Conservation (phyloP, 2,329 filamentous ascomycete species). For the Aspergillus eucalypticola region DNA sequence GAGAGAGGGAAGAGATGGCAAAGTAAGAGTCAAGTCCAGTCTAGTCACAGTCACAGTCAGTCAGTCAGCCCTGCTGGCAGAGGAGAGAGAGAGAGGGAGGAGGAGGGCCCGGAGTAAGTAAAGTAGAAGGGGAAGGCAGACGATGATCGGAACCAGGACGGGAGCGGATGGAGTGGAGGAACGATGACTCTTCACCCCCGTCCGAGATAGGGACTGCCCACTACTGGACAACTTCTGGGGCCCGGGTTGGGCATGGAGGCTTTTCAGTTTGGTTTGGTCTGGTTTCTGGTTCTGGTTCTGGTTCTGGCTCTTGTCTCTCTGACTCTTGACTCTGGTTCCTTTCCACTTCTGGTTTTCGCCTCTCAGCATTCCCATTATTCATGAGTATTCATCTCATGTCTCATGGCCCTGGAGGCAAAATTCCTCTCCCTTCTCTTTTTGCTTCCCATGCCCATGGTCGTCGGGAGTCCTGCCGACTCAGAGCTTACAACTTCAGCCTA, state of each 20-base stretch:
- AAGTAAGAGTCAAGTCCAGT: neutral
- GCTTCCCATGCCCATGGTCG: neutral
- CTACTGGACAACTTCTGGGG: slow-evolving; percentile 9
- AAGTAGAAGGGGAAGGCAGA: slow-evolving; percentile 8
- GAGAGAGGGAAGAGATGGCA: neutral
- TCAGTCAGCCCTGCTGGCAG: slow-evolving; percentile 10
- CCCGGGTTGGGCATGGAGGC: slow-evolving; percentile 14
- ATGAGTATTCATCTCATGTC: neutral
- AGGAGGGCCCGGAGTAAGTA: slow-evolving; percentile 9
- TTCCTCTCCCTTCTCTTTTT: neutral
- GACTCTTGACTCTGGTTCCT: neutral
- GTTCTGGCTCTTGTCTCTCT: neutral
- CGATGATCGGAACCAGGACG: slow-evolving; percentile 14
- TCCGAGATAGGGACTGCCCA: slow-evolving; percentile 12
- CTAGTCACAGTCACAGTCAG: slow-evolving; percentile 3
- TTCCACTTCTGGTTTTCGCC: neutral
- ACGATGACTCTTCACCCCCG: slow-evolving; percentile 22
- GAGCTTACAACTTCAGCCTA: neutral
- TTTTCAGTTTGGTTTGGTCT: slow-evolving; percentile 1
- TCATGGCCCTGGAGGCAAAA: neutral
- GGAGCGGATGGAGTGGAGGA: slow-evolving; percentile 15
- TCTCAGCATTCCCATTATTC: neutral
- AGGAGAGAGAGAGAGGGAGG: neutral
- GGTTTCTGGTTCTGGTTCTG: neutral
- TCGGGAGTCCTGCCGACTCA: neutral